Base-by-base conservation (phyloP, 352 stramenopile species). In the Globisporangium viniferum region DNA sequence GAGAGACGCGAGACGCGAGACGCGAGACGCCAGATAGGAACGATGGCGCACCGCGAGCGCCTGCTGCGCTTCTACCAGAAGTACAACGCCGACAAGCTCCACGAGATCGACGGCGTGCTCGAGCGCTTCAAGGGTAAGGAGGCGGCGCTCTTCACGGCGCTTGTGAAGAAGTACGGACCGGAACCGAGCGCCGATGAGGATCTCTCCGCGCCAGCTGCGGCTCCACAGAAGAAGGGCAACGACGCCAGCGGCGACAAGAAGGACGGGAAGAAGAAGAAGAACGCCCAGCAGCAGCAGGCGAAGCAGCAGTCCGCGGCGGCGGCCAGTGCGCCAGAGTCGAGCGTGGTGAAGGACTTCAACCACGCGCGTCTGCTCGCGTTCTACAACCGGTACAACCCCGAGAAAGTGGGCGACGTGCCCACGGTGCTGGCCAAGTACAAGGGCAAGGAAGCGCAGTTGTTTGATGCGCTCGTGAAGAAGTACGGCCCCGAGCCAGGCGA, bases 11-110 rank as follows among this genome's bases (percentile, higher is more conserved):
- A 24, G 24, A 24, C 24, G 24, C 24, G 24, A 24, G 24, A 24
- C 24, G 24, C 24, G 0, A 24, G 24, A 24, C 24, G 24, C 24
- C 24, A 24, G 24, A 24, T 24, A 53, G 18, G 24, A 15, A 71
- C 7, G 51, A 92, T 90, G 83, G 77, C 81, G 53, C 73, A 88
- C 54, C 84, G 76, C 65, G 84, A 88, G 69, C 87, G 87, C 48
- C 67, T 94, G 36, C 79, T 80, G 76, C 84, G 85, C 64, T 94
- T 94, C 80, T 94, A 94, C 73, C 77, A 78, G 55, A 93, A 94
- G 76, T 93, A 94, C 75, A 94, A 93, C 67, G 71, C 80, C 20
- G 79, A 92, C 68, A 94, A 94, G 81, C 73, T 92, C 70, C 73
- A 91, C 55, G 87, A 94, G 72, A 88, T 93, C 59, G 83, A 94